A percentile compares a stretch with the other conserved stretches of the same genome.
Evolutionary conservation across 495 filamentous ascomycete genomes (phyloP).

Genomic region (Platismatia glauca): DNA sequence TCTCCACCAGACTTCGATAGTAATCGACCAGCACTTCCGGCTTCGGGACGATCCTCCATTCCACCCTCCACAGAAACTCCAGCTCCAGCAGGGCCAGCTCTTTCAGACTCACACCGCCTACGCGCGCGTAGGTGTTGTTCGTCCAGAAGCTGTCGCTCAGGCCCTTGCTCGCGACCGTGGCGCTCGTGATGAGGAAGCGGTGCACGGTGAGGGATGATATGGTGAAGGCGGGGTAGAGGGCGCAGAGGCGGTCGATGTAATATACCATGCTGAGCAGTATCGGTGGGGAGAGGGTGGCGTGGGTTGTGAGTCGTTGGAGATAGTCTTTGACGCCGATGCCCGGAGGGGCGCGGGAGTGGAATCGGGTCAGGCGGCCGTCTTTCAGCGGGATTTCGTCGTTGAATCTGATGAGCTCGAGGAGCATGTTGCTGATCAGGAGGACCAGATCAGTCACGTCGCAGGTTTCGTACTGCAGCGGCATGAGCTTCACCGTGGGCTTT

Average conservation of each 20-base stretch:
- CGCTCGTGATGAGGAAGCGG: conserved; percentile 90
- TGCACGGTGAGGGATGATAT: conserved; percentile 93
- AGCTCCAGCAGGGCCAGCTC: conserved; percentile 91
- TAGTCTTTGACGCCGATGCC: conserved; percentile 92
- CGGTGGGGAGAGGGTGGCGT: conserved; percentile 86
- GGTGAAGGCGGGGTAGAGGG: conserved; percentile 84
- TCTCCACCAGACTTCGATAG: conserved; percentile 74
- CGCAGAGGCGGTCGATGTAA: conserved; percentile 94
- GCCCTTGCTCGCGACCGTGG: conserved; percentile 91
- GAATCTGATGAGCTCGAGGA: conserved; percentile 82
- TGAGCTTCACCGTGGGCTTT: conserved; percentile 53
- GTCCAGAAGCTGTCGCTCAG: conserved; percentile 97
- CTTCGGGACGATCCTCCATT: conserved; percentile 94
- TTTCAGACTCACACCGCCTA: conserved; percentile 79
- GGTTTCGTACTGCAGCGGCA: conserved; percentile 69
- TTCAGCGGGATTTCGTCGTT: conserved; percentile 84
- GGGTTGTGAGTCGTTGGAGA: conserved; percentile 80
- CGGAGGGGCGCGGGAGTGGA: conserved; percentile 90
- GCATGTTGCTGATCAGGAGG: conserved; percentile 85
- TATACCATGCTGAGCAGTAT: conserved; percentile 99
- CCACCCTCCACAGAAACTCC: conserved; percentile 81
- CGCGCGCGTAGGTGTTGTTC: conserved; percentile 87
- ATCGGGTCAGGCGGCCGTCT: conserved; percentile 77
- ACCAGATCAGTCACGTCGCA: conserved; percentile 79
- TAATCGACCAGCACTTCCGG: conserved; percentile 90